Conservation (phyloP, 1,139 yeast genomes). For the Lodderomyces metapsilosis region DNA sequence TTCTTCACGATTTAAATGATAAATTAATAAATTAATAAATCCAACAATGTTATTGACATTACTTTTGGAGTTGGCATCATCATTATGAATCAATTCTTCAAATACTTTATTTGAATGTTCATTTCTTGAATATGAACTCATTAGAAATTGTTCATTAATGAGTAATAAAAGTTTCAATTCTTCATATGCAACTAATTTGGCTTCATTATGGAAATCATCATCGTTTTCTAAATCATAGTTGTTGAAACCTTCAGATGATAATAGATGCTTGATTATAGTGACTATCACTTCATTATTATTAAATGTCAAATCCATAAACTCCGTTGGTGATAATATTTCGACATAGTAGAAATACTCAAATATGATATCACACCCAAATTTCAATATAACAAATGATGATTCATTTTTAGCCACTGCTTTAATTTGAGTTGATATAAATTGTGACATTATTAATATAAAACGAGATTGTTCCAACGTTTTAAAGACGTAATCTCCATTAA, state of each 20-base stretch:
- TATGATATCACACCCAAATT: constrained; percentile 42
- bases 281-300: constrained; percentile 27
- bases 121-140: constrained; percentile 45
- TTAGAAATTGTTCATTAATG: constrained; percentile 82
- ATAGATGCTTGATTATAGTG: constrained; percentile 49
- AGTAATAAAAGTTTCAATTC: constrained; percentile 73
- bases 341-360: constrained; percentile 43
- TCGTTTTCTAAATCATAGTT: constrained; percentile 35
- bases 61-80: constrained; percentile 15
- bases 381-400: constrained; percentile 34
- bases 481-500: constrained; percentile 25
- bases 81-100: constrained; percentile 35
- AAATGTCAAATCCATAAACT: constrained; percentile 30
- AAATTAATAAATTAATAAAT: constrained; percentile 40
- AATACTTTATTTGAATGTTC: constrained; percentile 45
- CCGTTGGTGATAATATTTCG: constrained; percentile 34
- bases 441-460: constrained; percentile 46
- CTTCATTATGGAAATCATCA: constrained; percentile 45
- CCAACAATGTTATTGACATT: constrained; percentile 29
- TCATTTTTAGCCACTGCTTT: constrained; percentile 16
- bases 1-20: constrained; percentile 73
- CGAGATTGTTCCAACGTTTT: constrained; percentile 37
- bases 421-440: constrained; percentile 34
- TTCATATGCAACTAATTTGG: constrained; percentile 62
- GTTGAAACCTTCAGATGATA: constrained; percentile 48